Evolutionary conservation across 192 early-diverging fungal species (phyloP).

Genomic region (Backusella westeae): DNA sequence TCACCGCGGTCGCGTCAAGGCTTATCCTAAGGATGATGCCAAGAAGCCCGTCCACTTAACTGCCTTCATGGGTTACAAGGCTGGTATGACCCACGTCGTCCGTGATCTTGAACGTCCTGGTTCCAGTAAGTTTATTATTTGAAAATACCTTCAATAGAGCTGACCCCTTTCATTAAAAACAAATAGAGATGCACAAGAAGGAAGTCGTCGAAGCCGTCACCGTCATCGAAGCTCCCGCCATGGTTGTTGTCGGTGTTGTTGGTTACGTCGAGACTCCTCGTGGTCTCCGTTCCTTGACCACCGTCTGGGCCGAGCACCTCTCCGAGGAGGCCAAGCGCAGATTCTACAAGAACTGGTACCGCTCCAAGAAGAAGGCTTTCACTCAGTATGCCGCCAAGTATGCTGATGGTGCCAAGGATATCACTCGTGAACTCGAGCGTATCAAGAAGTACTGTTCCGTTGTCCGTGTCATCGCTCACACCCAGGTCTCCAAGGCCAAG

Average conservation of each 20-base stretch:
- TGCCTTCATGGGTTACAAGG: conserved; percentile 99
- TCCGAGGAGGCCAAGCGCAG: conserved; percentile 96
- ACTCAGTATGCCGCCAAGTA: conserved; percentile 99
- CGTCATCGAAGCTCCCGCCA: conserved; percentile 96
- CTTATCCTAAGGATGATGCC: conserved; percentile 98
- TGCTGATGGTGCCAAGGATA: conserved; percentile 84
- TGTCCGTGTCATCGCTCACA: conserved; percentile 97
- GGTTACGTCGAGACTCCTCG: conserved; percentile 99
- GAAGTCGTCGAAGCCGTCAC: conserved; percentile 99
- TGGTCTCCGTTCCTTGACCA: conserved; percentile 96
- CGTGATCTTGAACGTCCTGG: conserved; percentile 98
- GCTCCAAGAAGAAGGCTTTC: too few species aligned
- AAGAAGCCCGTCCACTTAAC: conserved; percentile 96
- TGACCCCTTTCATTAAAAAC: too few species aligned
- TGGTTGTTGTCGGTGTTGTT: conserved; percentile 98
- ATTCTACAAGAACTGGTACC: conserved; percentile 99
- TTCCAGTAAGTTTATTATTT: conserved; percentile 50
- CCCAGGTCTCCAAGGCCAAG: conserved; percentile 93
- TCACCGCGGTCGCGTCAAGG: conserved; percentile 95
- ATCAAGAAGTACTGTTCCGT: conserved; percentile 99
- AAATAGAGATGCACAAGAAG: conserved; percentile 97
- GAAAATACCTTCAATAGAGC: too few species aligned
- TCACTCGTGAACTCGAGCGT: conserved; percentile 91
- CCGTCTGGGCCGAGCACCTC: conserved; percentile 99
- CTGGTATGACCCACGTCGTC: conserved; percentile 99